phyloP scores from a whole-genome alignment of 495 filamentous ascomycete genomes.

The Tuber microsphaerosporum region DNA sequence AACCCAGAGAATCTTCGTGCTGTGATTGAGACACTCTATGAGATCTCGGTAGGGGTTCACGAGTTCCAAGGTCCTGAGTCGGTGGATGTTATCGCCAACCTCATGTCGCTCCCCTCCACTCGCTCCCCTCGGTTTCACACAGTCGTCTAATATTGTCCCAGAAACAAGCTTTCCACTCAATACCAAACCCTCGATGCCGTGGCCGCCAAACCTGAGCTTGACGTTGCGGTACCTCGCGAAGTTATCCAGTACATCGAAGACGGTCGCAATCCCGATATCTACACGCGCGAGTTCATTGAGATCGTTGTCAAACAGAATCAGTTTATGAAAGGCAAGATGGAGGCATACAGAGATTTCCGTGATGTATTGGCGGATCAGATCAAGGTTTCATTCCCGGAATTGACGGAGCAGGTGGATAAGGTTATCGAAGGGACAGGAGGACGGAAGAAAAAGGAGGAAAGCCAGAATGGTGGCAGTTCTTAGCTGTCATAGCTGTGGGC shows the following conservation, averaged over 20 bases:
- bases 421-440: conserved; percentile 53
- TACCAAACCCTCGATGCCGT: conserved; percentile 48
- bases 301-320: conserved; percentile 76
- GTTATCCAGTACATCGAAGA: conserved; percentile 89
- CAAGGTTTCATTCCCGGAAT: conserved; percentile 66
- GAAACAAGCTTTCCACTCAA: conserved; percentile 42
- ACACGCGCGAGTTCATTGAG: conserved; percentile 96
- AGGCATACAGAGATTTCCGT: conserved; percentile 71
- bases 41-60: conserved; percentile 64
- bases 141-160: conserved; percentile 45
- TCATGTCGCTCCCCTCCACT: conserved; percentile 44
- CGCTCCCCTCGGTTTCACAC: conserved; percentile 15
- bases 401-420: conserved; percentile 59
- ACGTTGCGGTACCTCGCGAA: conserved; percentile 63
- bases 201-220: conserved; percentile 45
- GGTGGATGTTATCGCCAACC: conserved; percentile 45
- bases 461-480: conserved; percentile 20
- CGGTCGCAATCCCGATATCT: conserved; percentile 94
- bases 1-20: conserved; percentile 55
- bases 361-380: conserved; percentile 80
- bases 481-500: background rate
- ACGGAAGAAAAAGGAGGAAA: conserved; percentile 10
- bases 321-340: conserved; percentile 70
- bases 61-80: conserved; percentile 60
- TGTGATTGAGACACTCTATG: conserved; percentile 80